Evolutionary conservation across 176 grass and related monocot species (phyloP).

Genomic region (Neostapfia colusana): DNA sequence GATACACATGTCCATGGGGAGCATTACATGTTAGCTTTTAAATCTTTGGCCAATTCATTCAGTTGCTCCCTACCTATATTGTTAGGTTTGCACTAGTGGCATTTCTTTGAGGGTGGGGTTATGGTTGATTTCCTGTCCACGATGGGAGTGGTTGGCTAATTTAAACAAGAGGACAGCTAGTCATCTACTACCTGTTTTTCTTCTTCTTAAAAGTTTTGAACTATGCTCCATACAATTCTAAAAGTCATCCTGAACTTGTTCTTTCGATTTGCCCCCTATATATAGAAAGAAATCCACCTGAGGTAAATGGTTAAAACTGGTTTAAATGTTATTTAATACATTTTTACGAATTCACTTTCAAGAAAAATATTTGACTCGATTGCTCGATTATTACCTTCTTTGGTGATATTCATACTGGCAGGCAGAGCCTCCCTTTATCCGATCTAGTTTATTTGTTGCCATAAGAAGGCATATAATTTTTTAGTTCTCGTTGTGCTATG

Average conservation of each 20-base stretch:
- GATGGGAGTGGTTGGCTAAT: constrained; percentile 29
- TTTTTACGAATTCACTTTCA: not conserved
- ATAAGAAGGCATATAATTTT: constrained; percentile 1
- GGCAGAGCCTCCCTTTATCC: not conserved
- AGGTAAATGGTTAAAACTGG: not conserved
- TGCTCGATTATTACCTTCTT: constrained; percentile 1
- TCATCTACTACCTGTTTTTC: not conserved
- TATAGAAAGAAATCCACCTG: no score
- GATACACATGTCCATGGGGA: constrained; percentile 3
- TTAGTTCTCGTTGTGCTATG: not conserved
- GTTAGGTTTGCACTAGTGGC: constrained; percentile 38
- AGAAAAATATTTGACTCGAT: not conserved
- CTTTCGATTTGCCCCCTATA: no score
- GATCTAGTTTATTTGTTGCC: not conserved
- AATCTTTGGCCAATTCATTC: constrained; percentile 15
- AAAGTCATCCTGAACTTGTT: not conserved
- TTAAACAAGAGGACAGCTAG: constrained; percentile 22
- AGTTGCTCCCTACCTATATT: constrained; percentile 23
- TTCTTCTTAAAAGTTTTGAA: not conserved
- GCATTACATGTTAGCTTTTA: constrained; percentile 21
- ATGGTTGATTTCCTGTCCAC: constrained; percentile 28
- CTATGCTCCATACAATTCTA: not conserved
- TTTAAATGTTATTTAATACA: constrained; percentile 3
- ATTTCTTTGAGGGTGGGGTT: constrained; percentile 26
- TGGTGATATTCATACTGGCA: not conserved